Evolutionary conservation across 805 yeast species (phyloP), one percentile per base, ranked within the genome.

Genomic region (Candida nonsorbophila): DNA sequence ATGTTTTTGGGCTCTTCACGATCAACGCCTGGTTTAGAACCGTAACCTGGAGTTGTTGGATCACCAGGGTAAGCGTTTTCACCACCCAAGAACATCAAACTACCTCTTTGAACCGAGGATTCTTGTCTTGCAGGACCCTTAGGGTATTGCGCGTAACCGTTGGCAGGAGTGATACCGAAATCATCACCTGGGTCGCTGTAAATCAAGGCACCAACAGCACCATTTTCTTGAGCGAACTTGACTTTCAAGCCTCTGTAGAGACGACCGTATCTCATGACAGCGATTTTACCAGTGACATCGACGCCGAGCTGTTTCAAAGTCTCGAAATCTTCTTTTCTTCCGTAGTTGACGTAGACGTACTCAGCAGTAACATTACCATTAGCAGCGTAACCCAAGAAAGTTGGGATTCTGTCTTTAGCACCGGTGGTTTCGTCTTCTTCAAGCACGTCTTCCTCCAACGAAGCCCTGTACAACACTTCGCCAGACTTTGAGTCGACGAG

Each of bases 1-100:
- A 60, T 65, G 23, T 40, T 27, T 34, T 49, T 41, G 5, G 67
- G 67, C 30, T 55, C 61, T 32, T 46, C 25, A 32, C 67, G 54
- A 16, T 47, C 58, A 14, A 38, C 58, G 17, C 56, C 65, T 4
- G 59, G 58, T 17, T 69, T 70, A 14, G 83, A 72, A 2, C 84
- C 69, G 57, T 73, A 74, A 3, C 84, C 85, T 6, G 85, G 84
- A 2, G 87, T 79, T 0, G 87, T 77, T 20, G 88, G 88, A 47
- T 81, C 90, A 8, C 88, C 88, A 0, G 87, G 85, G 28, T 66
- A 64, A 18, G 59, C 45, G 6, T 64, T 66, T 4, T 45, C 40
- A n/a, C 72, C 73, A 3, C 76, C 69, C 32, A 77, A 61, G 37
- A 62, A 75, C 35, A 67, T 74, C 1, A 73, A 78, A 6, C 83